Evolutionary conservation across 352 stramenopile genomes (phyloP).

Genomic region (Globisporangium cylindrosporum): DNA sequence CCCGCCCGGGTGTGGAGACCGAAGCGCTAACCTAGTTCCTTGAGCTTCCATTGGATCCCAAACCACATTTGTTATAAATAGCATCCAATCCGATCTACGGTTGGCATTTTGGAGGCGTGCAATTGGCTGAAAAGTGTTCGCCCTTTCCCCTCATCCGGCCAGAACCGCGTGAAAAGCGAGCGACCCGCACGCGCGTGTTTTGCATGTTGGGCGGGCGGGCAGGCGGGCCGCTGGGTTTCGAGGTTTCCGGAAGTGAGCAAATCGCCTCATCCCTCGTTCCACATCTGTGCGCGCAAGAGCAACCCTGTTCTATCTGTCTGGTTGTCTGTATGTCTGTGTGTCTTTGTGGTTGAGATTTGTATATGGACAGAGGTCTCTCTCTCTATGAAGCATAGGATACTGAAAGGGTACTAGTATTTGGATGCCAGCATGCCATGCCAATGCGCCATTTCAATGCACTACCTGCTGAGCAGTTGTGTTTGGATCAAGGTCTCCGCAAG

Average conservation of each 20-base stretch:
- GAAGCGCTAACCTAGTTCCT: not conserved
- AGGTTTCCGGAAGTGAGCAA: not conserved
- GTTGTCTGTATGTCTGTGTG: not conserved
- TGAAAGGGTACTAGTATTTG: not conserved
- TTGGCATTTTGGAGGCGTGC: not conserved
- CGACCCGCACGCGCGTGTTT: not conserved
- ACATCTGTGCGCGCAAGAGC: slow-evolving; percentile 3
- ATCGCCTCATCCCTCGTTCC: slow-evolving; percentile 7
- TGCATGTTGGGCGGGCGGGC: not conserved
- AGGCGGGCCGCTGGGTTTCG: not conserved
- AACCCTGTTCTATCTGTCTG: not conserved
- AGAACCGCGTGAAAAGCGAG: not conserved
- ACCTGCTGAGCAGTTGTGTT: too few relatives aligned
- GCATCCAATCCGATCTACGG: not conserved
- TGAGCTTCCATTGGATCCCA: not conserved
- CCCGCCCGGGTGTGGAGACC: slow-evolving; percentile 2
- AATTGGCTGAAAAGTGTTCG: not conserved
- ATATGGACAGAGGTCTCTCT: not conserved
- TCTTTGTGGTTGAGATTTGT: not conserved
- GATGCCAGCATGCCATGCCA: not conserved
- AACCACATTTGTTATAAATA: not conserved
- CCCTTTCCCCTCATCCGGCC: not conserved
- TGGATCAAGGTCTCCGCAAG: too few relatives aligned
- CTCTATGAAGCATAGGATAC: not conserved
- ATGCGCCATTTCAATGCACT: too few relatives aligned